Evolutionary conservation across 2,329 filamentous ascomycete genomes (phyloP), one percentile per base, ranked within the genome.

Genomic region (Hymenoscyphus scutula): DNA sequence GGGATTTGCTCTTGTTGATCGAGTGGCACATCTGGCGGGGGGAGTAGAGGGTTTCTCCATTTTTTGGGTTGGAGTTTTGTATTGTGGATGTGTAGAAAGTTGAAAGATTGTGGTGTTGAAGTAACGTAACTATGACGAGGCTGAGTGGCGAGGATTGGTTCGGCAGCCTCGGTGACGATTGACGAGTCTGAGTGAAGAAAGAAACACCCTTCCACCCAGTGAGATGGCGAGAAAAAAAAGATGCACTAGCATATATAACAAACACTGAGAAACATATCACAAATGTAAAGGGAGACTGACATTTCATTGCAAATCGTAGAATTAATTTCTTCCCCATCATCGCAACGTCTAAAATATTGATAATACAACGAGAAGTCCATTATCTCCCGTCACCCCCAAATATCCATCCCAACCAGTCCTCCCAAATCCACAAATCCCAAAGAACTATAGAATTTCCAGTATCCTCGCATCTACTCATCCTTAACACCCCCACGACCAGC

Each of bases 401-500:
- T 7, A 23, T 53, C n/a, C 37, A 23, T 19, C 48, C 48, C 58
- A 53, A 23, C 45, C 41, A 38, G 19, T n/a, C 48, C 55, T 41
- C 8, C 55, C 51, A 30, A 5, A 41, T 25, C 37, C 45, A 38
- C 58, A 60, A 27, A n/a, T 32, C 48, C 48, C 41, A 29, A 29
- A 10, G 11, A n/a, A 37, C 29, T 19, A 1, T n/a, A 23, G 34
- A 6, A 34, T 34, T 5, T 11, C 25, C 38, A 19, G 5, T 34
- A 27, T 17, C 25, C 34, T n/a, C 13, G 23, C 27, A 64, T 69
- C 65, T 74, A 90, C 80, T 90, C 87, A 77, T 90, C 87, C 84
- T 90, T 90, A 72, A 80, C 86, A 73, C 87, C 87, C 62, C 87
- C 87, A 65, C 86, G 83, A 66, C 89, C 89, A 61, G 89, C 83